These are phyloP conservation scores for Boletellus ananas DNA, from an alignment of 768 basidiomycete genomes.

Conservation along the genomic window DNA sequence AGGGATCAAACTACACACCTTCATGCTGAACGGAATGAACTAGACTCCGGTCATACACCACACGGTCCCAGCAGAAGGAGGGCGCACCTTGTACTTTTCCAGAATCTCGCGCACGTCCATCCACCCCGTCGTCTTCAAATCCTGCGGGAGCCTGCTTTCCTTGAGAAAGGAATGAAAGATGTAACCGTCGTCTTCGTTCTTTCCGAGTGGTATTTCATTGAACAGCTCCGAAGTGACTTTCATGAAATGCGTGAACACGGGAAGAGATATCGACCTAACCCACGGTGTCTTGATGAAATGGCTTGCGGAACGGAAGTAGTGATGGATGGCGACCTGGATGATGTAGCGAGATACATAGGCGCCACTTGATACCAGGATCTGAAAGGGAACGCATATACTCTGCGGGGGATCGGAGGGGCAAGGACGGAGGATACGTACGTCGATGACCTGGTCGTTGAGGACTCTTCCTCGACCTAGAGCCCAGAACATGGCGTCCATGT, in stretches of 20 bases:
- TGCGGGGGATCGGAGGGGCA: constrained; percentile 17
- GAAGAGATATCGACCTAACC: constrained; percentile 62
- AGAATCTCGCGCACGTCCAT: constrained; percentile 63
- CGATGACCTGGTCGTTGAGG: constrained; percentile 60
- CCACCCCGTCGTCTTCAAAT: constrained; percentile 56
- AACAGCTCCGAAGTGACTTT: constrained; percentile 53
- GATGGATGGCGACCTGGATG: constrained; percentile 72
- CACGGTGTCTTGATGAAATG: constrained; percentile 75
- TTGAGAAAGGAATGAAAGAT: constrained; percentile 64
- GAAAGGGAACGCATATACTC: constrained; percentile 24
- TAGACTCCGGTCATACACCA: constrained; percentile 29
- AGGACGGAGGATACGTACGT: constrained; percentile 44
- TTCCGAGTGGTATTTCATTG: constrained; percentile 63
- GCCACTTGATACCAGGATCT: constrained; percentile 74
- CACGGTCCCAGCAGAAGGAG: constrained; percentile 3
- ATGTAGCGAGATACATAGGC: constrained; percentile 79
- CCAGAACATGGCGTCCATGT: constrained; percentile 65
- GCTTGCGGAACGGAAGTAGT: constrained; percentile 68
- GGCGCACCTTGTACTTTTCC: constrained; percentile 60
- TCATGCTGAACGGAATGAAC: constrained; percentile 77
- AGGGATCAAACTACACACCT: constrained; percentile 38
- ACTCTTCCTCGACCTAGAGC: constrained; percentile 72
- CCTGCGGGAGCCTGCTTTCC: constrained; percentile 62
- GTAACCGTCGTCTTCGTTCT: constrained; percentile 73
- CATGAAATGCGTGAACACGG: constrained; percentile 63